Evolutionary conservation across 352 stramenopile genomes (phyloP), one percentile per base, ranked within the genome.

Genomic region (Phytophthora pinifolia): DNA sequence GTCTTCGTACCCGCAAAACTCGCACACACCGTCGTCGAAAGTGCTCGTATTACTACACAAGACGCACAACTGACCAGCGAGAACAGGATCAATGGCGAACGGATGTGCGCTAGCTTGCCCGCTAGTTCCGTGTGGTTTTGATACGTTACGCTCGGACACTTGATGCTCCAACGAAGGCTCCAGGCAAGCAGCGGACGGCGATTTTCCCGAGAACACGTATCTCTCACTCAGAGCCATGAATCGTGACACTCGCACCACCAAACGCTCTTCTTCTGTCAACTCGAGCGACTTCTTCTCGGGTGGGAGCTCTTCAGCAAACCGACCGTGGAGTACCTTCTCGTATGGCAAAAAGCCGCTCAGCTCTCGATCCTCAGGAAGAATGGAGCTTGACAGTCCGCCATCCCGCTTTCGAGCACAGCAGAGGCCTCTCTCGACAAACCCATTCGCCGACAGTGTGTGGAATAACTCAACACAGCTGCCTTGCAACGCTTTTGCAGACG

Each of bases 1-100:
- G 36, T 70, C 52, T 41, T 79, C 67, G 30, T 72, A 76, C 15
- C 70, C 70, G 37, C 70, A 79, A 65, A 73, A 79, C 37, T 74
- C 67, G 37, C 70, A 79, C 17, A 41, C 32, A 2, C 53, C 56
- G 27, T 49, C 58, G 10, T 48, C 53, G 36, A 77, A 67, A 29
- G 46, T 59, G 45, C 60, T 77, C 13, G 67, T 70, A 35, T 78
- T 77, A 30, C 48, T 74, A 53, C 67, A 81, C 39, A 67, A 52
- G 7, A 56, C 37, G 32, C 65, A 74, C n/a, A 74, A 17, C 2
- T 50, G 60, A n/a, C 61, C 61, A 22, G 31, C 30, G 15, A 50
- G 33, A 34, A 61, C 48, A 39, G 36, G 44, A 52, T 55, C 36
- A 14, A 61, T 42, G 2, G 54, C 48, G 33, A 69, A 53, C 6